A percentile compares a stretch with the other conserved stretches of the same genome.
Conservation (phyloP, 352 stramenopile species). For the Globisporangium nunn region DNA sequence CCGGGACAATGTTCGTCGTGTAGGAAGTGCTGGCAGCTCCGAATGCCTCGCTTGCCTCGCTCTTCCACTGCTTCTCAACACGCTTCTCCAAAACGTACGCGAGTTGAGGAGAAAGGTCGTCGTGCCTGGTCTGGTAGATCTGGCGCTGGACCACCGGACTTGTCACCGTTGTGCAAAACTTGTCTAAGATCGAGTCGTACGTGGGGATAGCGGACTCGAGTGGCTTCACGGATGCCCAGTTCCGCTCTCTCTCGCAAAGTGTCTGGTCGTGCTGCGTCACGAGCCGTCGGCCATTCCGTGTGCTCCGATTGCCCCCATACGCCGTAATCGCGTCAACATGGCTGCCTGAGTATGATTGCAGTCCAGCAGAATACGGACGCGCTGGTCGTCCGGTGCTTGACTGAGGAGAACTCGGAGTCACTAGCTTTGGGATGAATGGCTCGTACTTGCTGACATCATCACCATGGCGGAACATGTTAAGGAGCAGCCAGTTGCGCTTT, state of each 20-base stretch:
- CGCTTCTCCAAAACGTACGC: slow-evolving; percentile 68
- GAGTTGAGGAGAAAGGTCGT: slow-evolving; percentile 62
- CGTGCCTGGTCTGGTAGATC: slow-evolving; percentile 55
- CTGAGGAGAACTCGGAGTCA: slow-evolving; percentile 1
- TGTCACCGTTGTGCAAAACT: slow-evolving; percentile 72
- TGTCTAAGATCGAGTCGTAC: slow-evolving; percentile 79
- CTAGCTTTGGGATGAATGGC: slow-evolving; percentile 33
- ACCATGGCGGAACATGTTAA: slow-evolving; percentile 77
- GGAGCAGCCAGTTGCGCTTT: slow-evolving; percentile 70
- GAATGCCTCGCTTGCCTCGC: slow-evolving; percentile 25
- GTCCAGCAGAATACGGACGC: slow-evolving; percentile 10
- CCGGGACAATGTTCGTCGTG: slow-evolving; percentile 19
- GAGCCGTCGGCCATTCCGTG: slow-evolving; percentile 18
- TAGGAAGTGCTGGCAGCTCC: slow-evolving; percentile 34
- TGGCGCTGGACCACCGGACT: slow-evolving; percentile 63
- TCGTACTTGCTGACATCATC: slow-evolving; percentile 64
- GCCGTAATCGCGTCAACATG: slow-evolving; percentile 2
- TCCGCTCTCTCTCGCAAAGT: slow-evolving; percentile 30
- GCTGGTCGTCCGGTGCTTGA: background rate
- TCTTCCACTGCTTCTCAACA: slow-evolving; percentile 46
- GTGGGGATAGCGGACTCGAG: slow-evolving; percentile 43
- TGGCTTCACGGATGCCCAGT: slow-evolving; percentile 43
- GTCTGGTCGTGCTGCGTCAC: slow-evolving; percentile 17
- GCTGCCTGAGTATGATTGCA: slow-evolving; percentile 18
- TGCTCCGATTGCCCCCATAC: slow-evolving; percentile 8